A percentile compares a stretch with the other conserved stretches of the same genome.
These are phyloP conservation scores for Coemansia sp. DNA, from an alignment of 192 early-diverging fungal species.

Conservation along the genomic window DNA sequence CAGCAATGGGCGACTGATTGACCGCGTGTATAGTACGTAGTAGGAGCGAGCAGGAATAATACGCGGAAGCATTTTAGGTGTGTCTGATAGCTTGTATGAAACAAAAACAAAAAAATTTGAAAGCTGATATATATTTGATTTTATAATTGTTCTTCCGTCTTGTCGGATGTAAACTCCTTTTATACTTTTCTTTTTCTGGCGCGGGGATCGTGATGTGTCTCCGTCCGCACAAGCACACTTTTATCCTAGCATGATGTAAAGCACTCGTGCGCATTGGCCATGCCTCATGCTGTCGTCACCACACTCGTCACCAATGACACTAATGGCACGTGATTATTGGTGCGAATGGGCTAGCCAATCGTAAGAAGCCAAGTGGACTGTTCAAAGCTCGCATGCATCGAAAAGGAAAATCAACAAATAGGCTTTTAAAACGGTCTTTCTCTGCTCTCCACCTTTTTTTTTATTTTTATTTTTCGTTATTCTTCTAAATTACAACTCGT, in stretches of 20 bases:
- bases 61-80: background rate
- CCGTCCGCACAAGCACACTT: background rate
- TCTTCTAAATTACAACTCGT: background rate
- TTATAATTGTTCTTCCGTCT: background rate
- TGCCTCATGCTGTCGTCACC: background rate
- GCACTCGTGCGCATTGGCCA: background rate
- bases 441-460: no score
- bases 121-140: background rate
- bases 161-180: background rate
- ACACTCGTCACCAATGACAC: background rate
- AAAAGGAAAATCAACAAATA: no score
- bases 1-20: constrained; percentile 6
- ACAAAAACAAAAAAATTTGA: background rate
- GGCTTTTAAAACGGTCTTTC: no score
- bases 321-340: constrained; percentile 6
- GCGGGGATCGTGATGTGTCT: background rate
- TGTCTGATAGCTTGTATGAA: background rate
- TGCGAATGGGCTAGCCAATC: constrained; percentile 23
- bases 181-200: background rate
- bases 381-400: background rate
- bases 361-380: constrained; percentile 23
- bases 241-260: background rate
- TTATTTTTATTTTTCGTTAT: background rate
- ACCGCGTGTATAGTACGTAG: background rate
- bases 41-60: background rate